Evolutionary conservation across 2,329 filamentous ascomycete species (phyloP), one percentile per base, ranked within the genome.

Genomic region (Dactylellina haptotyla): DNA sequence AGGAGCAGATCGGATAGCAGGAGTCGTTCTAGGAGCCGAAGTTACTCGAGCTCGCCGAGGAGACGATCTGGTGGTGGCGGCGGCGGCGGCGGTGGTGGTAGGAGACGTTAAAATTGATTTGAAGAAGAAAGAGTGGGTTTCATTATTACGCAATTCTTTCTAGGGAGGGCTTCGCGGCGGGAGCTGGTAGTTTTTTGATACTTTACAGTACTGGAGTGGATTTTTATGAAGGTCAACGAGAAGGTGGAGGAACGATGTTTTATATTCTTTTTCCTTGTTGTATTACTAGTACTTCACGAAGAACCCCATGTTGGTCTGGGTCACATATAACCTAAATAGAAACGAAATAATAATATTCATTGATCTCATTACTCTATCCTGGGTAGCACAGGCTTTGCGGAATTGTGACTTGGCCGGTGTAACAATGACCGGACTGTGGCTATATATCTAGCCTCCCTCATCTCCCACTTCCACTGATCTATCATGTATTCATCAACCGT

Each of bases 1-100:
- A 75, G 76, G 50, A 84, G 82, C 72, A 79, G 82, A 63, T 81
- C 80, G 65, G 83, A 82, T 62, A 70, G 57, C 23, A 30, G 64
- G n/a, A 61, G 30, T 23, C 37, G 46, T 14, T 53, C 54, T 25
- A 43, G 66, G 43, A 72, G 59, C 48, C 59, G 54, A 14, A 73
- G 72, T 26, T 73, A 62, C 39, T 65, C 61, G 2, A 62, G 61
- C 32, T 73, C 69, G 12, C 69, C 69, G 6, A 53, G 39, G 23
- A 23, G 61, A 50, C 69, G 61, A 10, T 5, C 46, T 14, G 53
- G 30, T 30, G 61, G 50, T 16, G 61, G 64, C 4, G 65, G 64
- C 2, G 64, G 65, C 14, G 65, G 54, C 1, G 63, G 53, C 2
- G 53, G 64, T 12, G 57, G 64, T 32, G 62, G 62, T 12, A 32